Evolutionary conservation across 2,329 filamentous ascomycete species (phyloP).

Genomic region (Hymenoscyphus scutula): DNA sequence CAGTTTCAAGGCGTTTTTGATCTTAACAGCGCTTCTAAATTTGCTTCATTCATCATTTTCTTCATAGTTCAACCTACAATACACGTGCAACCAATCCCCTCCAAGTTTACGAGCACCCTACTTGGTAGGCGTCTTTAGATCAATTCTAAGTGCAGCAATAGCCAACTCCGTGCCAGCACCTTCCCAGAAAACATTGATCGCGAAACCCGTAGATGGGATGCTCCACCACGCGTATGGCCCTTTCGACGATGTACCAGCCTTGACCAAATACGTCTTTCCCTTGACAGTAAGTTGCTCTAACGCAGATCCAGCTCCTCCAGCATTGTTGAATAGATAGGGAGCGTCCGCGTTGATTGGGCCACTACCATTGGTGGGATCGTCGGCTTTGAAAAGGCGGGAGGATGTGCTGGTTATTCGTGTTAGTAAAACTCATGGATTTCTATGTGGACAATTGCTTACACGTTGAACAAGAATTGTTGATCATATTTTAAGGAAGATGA

Average conservation of each 20-base stretch:
- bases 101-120: too few relatives aligned
- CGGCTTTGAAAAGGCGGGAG: neutral
- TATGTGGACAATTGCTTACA: neutral
- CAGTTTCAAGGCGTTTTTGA: too few relatives aligned
- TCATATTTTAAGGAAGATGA: neutral
- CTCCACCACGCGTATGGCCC: neutral
- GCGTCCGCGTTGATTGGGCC: neutral
- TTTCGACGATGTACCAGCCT: neutral
- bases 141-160: neutral
- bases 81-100: too few relatives aligned
- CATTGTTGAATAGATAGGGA: neutral
- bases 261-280: neutral
- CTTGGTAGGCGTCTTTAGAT: constrained; percentile 4
- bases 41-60: too few relatives aligned
- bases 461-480: neutral
- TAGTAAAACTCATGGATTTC: neutral
- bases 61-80: too few relatives aligned
- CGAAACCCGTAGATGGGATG: neutral
- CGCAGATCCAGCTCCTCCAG: neutral
- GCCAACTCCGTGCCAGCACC: neutral
- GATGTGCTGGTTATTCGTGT: neutral
- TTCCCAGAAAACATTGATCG: neutral
- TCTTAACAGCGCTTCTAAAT: too few relatives aligned
- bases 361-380: neutral
- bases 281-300: neutral